These are phyloP conservation scores for Exserohilum turcica DNA, from an alignment of 2,329 filamentous ascomycete genomes.

Conservation along the genomic window DNA sequence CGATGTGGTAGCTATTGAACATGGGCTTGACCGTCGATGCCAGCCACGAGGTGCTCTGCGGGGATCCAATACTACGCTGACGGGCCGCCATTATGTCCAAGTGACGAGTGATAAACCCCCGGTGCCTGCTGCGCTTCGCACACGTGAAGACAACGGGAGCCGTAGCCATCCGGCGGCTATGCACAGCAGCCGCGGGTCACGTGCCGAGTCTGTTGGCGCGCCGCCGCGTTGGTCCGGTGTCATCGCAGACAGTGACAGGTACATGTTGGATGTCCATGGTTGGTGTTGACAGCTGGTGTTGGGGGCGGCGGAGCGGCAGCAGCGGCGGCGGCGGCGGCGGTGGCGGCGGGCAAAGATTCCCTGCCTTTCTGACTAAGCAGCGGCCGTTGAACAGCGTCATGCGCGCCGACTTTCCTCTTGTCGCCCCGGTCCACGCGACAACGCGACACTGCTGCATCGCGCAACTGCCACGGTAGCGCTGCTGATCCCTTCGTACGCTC, in stretches of 20 bases:
- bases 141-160: not conserved
- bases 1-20: constrained; percentile 5
- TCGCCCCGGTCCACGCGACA: constrained; percentile 20
- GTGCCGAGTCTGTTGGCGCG: not conserved
- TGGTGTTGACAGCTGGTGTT: not conserved
- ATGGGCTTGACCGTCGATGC: not conserved
- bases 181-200: not conserved
- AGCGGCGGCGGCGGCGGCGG: no score
- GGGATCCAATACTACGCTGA: not conserved
- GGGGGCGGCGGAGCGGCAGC: no score
- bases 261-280: not conserved
- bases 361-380: constrained; percentile 16
- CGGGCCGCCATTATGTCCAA: not conserved
- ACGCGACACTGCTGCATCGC: constrained; percentile 19
- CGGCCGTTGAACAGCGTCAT: constrained; percentile 19
- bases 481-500: constrained; percentile 3
- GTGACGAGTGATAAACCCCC: not conserved
- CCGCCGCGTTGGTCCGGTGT: not conserved
- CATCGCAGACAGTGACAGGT: not conserved
- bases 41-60: not conserved
- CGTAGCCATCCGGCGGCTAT: not conserved
- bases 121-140: not conserved
- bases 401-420: constrained; percentile 18
- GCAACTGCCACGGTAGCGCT: constrained; percentile 12
- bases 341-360: not conserved